Evolutionary conservation across 495 filamentous ascomycete genomes (phyloP).

Genomic region (Apodospora peruviana): DNA sequence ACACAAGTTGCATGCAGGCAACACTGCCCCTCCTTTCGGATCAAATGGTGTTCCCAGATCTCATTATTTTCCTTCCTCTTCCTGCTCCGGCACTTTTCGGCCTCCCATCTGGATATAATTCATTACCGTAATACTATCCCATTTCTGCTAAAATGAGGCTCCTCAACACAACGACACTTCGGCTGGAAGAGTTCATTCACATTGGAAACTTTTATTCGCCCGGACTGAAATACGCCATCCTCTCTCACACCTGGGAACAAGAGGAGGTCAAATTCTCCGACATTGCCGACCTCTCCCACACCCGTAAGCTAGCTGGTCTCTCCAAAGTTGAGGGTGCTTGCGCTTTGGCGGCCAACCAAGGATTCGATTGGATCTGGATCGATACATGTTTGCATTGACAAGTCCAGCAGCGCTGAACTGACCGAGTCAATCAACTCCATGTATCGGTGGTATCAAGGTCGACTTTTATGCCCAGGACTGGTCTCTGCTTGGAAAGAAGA

Average conservation of each 20-base stretch:
- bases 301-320: background rate
- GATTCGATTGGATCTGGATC: constrained; percentile 6
- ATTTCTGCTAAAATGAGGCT: background rate
- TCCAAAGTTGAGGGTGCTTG: constrained; percentile 8
- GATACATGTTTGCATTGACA: constrained; percentile 13
- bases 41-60: too few species aligned
- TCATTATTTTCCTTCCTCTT: too few species aligned
- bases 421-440: constrained; percentile 10
- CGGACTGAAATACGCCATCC: constrained; percentile 8
- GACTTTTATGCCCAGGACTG: constrained; percentile 1
- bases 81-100: too few species aligned
- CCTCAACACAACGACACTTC: background rate
- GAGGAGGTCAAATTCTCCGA: constrained; percentile 1
- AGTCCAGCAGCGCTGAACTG: constrained; percentile 13
- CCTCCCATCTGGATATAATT: too few species aligned
- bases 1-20: too few species aligned
- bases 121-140: too few species aligned
- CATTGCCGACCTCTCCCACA: background rate
- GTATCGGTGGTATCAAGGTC: constrained; percentile 7
- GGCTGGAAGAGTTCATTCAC: background rate
- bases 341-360: background rate
- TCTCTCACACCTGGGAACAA: constrained; percentile 4
- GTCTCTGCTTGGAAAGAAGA: constrained; percentile 9
- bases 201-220: background rate
- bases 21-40: too few species aligned